These are phyloP conservation scores for Knoxdaviesia proteae DNA, from an alignment of 2,329 filamentous ascomycete genomes.

Conservation along the genomic window DNA sequence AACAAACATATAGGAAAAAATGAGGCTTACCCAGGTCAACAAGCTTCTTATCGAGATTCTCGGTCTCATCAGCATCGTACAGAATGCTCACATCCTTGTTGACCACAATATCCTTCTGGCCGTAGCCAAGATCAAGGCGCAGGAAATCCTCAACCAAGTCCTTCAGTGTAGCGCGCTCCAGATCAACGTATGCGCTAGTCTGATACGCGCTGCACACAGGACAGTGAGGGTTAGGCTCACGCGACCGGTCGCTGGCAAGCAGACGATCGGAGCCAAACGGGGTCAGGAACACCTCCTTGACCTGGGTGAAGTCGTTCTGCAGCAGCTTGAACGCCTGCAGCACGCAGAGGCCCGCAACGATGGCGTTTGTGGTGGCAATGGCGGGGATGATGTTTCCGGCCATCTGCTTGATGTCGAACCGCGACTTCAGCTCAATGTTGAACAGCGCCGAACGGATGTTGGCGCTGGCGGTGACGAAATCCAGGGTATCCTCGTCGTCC, in stretches of 20 bases:
- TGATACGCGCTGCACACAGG: conserved; percentile 63
- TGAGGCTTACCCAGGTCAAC: conserved; percentile 41
- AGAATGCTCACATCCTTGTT: conserved; percentile 56
- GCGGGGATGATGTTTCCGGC: conserved; percentile 97
- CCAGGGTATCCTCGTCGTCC: conserved; percentile 82
- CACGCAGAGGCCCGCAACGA: conserved; percentile 82
- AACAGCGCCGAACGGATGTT: conserved; percentile 84
- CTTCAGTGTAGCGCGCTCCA: conserved; percentile 50
- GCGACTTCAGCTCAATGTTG: conserved; percentile 67
- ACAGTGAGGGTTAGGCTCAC: conserved; percentile 59
- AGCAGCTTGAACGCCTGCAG: conserved; percentile 85
- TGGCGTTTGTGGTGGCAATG: conserved; percentile 94
- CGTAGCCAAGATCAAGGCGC: conserved; percentile 50
- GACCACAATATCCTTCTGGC: conserved; percentile 57
- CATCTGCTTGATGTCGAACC: conserved; percentile 98
- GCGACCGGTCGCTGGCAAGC: conserved; percentile 33
- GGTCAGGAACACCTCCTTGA: conserved; percentile 72
- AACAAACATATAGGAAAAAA: conserved; percentile 2
- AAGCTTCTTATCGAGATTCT: conserved; percentile 66
- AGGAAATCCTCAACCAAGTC: conserved; percentile 63
- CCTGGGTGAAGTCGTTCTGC: conserved; percentile 44
- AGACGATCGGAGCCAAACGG: conserved; percentile 38
- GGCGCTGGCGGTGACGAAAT: conserved; percentile 79
- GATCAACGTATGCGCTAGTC: conserved; percentile 44
- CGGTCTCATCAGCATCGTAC: conserved; percentile 76